Conservation (phyloP, 768 basidiomycete species). For the Collybia sordida region DNA sequence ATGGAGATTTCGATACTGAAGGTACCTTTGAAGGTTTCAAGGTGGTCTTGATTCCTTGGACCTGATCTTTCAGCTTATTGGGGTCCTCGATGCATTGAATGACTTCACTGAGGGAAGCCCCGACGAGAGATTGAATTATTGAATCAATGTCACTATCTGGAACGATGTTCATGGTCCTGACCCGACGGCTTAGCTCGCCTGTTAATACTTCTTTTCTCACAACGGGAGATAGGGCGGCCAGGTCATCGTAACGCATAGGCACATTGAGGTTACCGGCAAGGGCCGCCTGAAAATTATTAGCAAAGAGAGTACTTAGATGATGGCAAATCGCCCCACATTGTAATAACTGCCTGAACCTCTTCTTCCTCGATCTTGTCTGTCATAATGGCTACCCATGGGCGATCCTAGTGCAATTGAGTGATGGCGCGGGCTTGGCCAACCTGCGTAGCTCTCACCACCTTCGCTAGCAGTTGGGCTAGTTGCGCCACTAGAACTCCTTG, state of each 20-base stretch:
- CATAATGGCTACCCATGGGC: constrained; percentile 50
- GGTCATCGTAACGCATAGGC: constrained; percentile 86
- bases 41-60: constrained; percentile 38
- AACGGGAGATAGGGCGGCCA: constrained; percentile 79
- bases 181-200: constrained; percentile 76
- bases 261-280: constrained; percentile 76
- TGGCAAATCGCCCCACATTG: constrained; percentile 47
- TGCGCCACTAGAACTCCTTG: constrained; percentile 77
- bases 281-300: constrained; percentile 56
- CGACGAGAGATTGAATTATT: constrained; percentile 73
- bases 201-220: constrained; percentile 85
- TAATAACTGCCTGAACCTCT: constrained; percentile 88
- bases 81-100: constrained; percentile 75
- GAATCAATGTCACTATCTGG: constrained; percentile 54
- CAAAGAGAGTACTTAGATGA: constrained; percentile 6
- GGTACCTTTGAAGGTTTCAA: constrained; percentile 33
- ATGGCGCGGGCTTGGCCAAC: constrained; percentile 74
- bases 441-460: constrained; percentile 70
- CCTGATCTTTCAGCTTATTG: constrained; percentile 62
- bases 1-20: constrained; percentile 51
- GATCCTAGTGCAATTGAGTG: constrained; percentile 53
- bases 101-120: constrained; percentile 72
- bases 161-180: constrained; percentile 58
- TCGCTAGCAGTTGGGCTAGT: constrained; percentile 85
- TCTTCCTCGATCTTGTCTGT: constrained; percentile 64